These are phyloP conservation scores for Sporothrix pallida DNA, from an alignment of 2,329 filamentous ascomycete genomes.

Conservation along the genomic window DNA sequence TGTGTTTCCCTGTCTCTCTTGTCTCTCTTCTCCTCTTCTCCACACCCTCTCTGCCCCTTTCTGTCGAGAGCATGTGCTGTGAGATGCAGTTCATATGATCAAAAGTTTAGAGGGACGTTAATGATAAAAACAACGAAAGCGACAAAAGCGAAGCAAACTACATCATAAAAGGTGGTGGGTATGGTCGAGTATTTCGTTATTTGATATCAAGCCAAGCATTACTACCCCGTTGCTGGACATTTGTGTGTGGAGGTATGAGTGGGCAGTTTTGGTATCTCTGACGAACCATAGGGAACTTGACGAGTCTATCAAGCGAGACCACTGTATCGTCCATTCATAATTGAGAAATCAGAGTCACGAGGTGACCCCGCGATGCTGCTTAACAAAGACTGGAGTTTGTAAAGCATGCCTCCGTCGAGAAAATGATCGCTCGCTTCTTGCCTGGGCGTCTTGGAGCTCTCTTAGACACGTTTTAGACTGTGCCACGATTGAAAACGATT, in stretches of 20 bases:
- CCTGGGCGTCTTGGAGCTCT: no score
- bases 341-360: no score
- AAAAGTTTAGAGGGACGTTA: background rate
- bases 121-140: background rate
- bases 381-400: no score
- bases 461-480: background rate
- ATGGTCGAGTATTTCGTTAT: background rate
- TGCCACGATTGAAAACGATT: background rate
- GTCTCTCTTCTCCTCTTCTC: background rate
- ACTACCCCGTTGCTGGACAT: no score
- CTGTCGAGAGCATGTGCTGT: background rate
- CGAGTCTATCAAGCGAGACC: no score
- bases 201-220: constrained; percentile 1
- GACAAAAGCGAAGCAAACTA: background rate
- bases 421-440: no score
- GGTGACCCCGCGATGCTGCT: no score
- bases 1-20: background rate
- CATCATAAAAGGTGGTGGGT: background rate
- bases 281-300: no score
- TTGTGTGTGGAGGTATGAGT: no score
- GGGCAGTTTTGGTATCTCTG: no score
- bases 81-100: background rate
- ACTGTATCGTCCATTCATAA: no score
- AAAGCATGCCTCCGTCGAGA: no score
- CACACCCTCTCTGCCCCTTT: constrained; percentile 13